Percentiles rank a stretch among this genome's conserved stretches.
phyloP scores from a whole-genome alignment of 805 yeast species.

The Candida coquimbonensis region DNA sequence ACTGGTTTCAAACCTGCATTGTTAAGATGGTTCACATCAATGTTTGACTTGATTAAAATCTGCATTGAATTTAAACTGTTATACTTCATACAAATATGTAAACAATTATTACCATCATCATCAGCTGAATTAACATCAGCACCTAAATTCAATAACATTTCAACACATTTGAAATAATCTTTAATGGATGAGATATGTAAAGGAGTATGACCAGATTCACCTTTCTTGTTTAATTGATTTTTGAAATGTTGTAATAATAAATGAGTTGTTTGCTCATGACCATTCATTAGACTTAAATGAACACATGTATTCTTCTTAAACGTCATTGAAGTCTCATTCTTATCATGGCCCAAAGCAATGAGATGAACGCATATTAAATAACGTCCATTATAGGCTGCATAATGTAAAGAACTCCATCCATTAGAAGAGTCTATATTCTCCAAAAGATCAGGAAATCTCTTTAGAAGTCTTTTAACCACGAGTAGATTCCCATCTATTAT shows the following conservation, averaged over 20 bases:
- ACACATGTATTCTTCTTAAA: constrained; percentile 58
- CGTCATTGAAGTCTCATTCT: constrained; percentile 40
- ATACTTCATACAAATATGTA: constrained; percentile 74
- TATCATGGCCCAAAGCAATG: constrained; percentile 51
- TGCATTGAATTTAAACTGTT: constrained; percentile 55
- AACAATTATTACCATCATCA: constrained; percentile 68
- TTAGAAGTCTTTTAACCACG: constrained; percentile 58
- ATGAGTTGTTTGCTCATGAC: constrained; percentile 68
- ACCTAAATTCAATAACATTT: constrained; percentile 61
- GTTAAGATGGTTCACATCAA: constrained; percentile 44
- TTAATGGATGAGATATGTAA: constrained; percentile 59
- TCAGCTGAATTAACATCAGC: constrained; percentile 74
- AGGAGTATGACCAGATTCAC: constrained; percentile 48
- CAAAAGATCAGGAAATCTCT: constrained; percentile 60
- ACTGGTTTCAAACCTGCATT: constrained; percentile 57
- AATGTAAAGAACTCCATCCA: constrained; percentile 83
- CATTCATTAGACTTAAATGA: constrained; percentile 59
- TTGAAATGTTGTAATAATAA: constrained; percentile 62
- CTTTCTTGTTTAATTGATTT: constrained; percentile 42
- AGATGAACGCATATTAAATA: constrained; percentile 58
- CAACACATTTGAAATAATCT: constrained; percentile 58
- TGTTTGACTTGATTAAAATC: constrained; percentile 42
- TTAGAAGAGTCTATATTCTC: constrained; percentile 60
- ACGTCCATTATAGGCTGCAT: constrained; percentile 69
- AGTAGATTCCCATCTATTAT: constrained; percentile 54